Evolutionary conservation across 2,329 filamentous ascomycete species (phyloP).

Genomic region (Penicillium sp.): DNA sequence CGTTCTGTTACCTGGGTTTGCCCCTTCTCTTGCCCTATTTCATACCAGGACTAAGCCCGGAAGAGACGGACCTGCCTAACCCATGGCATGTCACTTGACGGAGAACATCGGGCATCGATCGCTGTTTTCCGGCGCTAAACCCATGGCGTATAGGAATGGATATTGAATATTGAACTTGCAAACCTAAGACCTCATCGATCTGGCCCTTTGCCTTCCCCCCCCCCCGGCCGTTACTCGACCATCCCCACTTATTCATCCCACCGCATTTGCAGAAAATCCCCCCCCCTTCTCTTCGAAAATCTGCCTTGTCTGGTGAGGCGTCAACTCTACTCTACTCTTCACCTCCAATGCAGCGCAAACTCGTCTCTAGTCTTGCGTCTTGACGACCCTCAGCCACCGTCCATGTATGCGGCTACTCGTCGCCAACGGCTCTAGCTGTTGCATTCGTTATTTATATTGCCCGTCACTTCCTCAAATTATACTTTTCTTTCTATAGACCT

Average conservation of each 20-base stretch:
- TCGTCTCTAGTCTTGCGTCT: conserved; percentile 27
- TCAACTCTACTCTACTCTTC: conserved; percentile 25
- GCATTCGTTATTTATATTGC: conserved; percentile 25
- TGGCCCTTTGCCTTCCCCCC: conserved; percentile 13
- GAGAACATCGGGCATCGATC: conserved; percentile 14
- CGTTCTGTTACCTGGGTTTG: not conserved
- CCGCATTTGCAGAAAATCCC: conserved; percentile 21
- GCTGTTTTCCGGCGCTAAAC: conserved; percentile 31
- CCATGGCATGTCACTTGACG: conserved; percentile 22
- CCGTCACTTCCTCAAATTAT: conserved; percentile 6
- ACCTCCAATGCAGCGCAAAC: conserved; percentile 25
- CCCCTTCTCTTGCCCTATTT: not conserved
- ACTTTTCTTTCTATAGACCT: conserved; percentile 12
- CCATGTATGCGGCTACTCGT: conserved; percentile 24
- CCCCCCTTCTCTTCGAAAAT: conserved; percentile 23
- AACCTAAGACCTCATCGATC: conserved; percentile 28
- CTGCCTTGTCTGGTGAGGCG: conserved; percentile 36
- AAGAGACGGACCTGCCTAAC: not conserved
- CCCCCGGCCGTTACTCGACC: conserved; percentile 18
- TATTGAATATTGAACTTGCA: conserved; percentile 28
- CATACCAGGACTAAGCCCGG: not conserved
- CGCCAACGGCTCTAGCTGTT: conserved; percentile 23
- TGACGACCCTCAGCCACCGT: conserved; percentile 26
- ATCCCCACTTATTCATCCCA: conserved; percentile 19
- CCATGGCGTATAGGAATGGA: conserved; percentile 18